Evolutionary conservation across 2,329 filamentous ascomycete species (phyloP).

Genomic region (Tolypocladium tropicale): DNA sequence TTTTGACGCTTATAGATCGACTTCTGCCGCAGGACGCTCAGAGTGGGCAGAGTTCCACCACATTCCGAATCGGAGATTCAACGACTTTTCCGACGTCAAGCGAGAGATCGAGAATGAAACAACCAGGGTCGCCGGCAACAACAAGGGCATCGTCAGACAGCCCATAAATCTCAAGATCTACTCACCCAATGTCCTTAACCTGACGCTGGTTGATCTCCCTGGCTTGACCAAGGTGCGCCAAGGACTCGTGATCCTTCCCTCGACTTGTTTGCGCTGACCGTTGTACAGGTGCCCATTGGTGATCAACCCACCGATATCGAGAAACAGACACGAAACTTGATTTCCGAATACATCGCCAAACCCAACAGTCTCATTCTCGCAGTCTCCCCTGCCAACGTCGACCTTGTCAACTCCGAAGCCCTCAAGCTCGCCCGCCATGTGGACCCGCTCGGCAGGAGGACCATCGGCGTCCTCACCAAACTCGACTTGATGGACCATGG

Average conservation of each 20-base stretch:
- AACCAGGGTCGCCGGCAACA: constrained; percentile 79
- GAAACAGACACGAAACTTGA: constrained; percentile 93
- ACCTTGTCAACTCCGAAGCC: constrained; percentile 96
- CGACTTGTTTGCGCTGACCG: constrained; percentile 8
- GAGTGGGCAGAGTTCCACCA: constrained; percentile 97
- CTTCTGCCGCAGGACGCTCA: constrained; percentile 54
- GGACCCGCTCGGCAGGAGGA: constrained; percentile 85
- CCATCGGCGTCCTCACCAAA: constrained; percentile 95
- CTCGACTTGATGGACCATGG: constrained; percentile 98
- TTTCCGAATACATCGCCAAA: constrained; percentile 97
- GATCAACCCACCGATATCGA: constrained; percentile 97
- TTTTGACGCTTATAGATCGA: constrained; percentile 64
- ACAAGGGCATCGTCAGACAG: constrained; percentile 96
- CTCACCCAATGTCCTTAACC: constrained; percentile 89
- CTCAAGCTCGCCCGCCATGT: constrained; percentile 95
- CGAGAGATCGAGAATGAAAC: constrained; percentile 97
- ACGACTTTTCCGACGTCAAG: constrained; percentile 87
- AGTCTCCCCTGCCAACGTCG: constrained; percentile 94
- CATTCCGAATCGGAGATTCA: constrained; percentile 78
- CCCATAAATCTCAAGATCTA: constrained; percentile 99
- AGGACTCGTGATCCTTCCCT: neutral
- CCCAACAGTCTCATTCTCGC: constrained; percentile 97
- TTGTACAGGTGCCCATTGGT: constrained; percentile 73
- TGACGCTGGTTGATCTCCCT: constrained; percentile 92
- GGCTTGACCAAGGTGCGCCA: constrained; percentile 76